Base-by-base conservation (phyloP, 805 yeast genomes). In the Candida nanaspora region DNA sequence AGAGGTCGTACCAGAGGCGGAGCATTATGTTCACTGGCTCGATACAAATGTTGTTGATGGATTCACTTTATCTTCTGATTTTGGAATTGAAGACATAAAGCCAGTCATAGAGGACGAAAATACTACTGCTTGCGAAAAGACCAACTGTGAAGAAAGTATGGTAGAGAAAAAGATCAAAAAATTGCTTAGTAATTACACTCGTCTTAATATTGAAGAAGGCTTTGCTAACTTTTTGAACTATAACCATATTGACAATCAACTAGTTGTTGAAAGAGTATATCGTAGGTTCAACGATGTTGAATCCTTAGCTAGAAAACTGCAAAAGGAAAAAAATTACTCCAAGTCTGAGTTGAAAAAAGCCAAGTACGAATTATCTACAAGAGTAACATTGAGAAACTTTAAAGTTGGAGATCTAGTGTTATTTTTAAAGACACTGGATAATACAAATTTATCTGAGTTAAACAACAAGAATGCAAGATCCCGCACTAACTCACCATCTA, bases 251-350 rank as follows among this genome's bases (percentile, higher is more conserved):
- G 59, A 57, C 33, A 48, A 46, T 20, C 48, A 49, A 16, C 38
- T 59, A 16, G 43, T 63, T 11, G 50, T 61, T 16, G 56, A 53
- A 30, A 54, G 58, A 13, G 75, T 88, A 3, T 71, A 80, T 30
- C 79, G 82, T 55, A 68, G 98, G 43, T 89, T 93, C 52, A 77
- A 74, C 41, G 98, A 91, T 54, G 94, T 91, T 38, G 98, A 93
- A 57, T 76, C 82, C 6, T 70, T 89, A 50, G 98, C 98, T 2
- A 80, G 93, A 52, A 84, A 78, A 53, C 70, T 86, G 44, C 86
- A 89, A 42, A 82, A 81, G 53, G 95, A 86, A 49, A 80, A 75
- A 49, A 74, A 72, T 45, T 53, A 58, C 40, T 66, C 74, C 41
- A 68, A 71, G 25, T 71, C 67, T 35, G 82, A 76, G 46, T 49